Conservation (phyloP, 805 yeast genomes). For the Yarrowia divulgata region DNA sequence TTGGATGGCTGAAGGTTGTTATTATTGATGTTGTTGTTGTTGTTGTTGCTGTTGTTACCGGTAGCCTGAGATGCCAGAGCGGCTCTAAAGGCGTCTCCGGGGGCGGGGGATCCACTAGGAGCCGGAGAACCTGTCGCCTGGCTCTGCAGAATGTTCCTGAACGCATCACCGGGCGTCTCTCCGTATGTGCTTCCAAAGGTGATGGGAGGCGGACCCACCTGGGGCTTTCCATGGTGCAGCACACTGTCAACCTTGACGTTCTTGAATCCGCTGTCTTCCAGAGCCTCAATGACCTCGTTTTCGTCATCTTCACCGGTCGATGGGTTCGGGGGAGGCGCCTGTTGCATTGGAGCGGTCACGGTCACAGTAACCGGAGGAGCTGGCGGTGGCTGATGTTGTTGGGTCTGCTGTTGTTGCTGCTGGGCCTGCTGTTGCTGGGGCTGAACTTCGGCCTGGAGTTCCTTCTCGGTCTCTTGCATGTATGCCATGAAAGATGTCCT, state of each 20-base stretch:
- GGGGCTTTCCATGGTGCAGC: slow-evolving; percentile 65
- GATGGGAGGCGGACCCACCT: slow-evolving; percentile 56
- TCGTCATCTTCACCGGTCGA: slow-evolving; percentile 59
- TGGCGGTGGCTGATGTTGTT: background rate
- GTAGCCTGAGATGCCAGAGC: slow-evolving; percentile 28
- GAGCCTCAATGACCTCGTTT: slow-evolving; percentile 75
- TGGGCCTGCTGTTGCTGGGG: background rate
- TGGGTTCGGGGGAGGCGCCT: slow-evolving; percentile 17
- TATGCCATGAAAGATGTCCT: slow-evolving; percentile 23
- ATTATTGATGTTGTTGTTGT: background rate
- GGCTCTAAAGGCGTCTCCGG: slow-evolving; percentile 22
- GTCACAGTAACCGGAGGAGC: background rate
- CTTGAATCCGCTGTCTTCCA: slow-evolving; percentile 75
- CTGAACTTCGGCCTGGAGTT: slow-evolving; percentile 40
- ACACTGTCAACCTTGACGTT: slow-evolving; percentile 82
- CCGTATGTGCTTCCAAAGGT: slow-evolving; percentile 32
- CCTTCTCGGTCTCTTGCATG: slow-evolving; percentile 34
- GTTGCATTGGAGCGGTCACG: slow-evolving; percentile 1
- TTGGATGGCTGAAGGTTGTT: slow-evolving; percentile 20
- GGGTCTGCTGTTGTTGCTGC: background rate
- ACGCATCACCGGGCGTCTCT: slow-evolving; percentile 36
- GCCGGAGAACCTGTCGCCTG: slow-evolving; percentile 22
- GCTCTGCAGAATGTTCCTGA: slow-evolving; percentile 32
- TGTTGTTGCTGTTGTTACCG: background rate
- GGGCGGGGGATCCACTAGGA: slow-evolving; percentile 18